Base-by-base conservation (phyloP, 768 basidiomycete species). In the Tricholoma furcatifolium region DNA sequence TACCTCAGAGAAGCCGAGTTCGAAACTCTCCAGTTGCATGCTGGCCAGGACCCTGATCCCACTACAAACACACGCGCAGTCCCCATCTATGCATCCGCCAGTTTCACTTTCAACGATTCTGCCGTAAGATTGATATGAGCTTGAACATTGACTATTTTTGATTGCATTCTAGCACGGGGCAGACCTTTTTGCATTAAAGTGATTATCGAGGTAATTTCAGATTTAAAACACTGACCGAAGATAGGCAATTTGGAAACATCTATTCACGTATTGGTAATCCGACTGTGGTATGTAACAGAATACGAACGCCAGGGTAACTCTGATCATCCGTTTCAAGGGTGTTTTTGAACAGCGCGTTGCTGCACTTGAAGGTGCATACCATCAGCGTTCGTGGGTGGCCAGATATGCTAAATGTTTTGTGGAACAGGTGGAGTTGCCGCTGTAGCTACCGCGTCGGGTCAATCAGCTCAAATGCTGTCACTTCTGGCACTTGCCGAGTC, bases 321-420 rank as follows among this genome's bases (percentile, higher is more conserved):
- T 17, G 14, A 23, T 21, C n/a, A 41, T n/a, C 40, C 20, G 15
- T n/a, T 2, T 43, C 3, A 18, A 50, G 35, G 84, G 83, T 46
- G 85, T 91, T 1, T 90, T 93, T 57, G 91, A 92, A 66, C 77
- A 85, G 50, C 82, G 91, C 11, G 83, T 91, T 18, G 84, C 88
- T 2, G 86, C 86, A 0, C 75, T 92, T 17, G 90, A 93, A 64
- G 87, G 88, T 14, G n/a, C n/a, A n/a, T n/a, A 32, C 27, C 27
- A n/a, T 31, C 23, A 32, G 17, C 14, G n/a, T n/a, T 43, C 43
- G 10, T 30, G 43, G 9, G 2, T 31, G 42, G 2, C 24, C 2
- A 14, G 14, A 31, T 5, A 8, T 17, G 4, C 30, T 30, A 12
- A 44, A 8, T 44, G 6, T 31, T 24, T 12, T n/a, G n/a, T 44